Percentiles rank a stretch among this genome's conserved stretches.
Evolutionary conservation across 2,329 filamentous ascomycete genomes (phyloP).

Genomic region (Apiospora saccharicola): DNA sequence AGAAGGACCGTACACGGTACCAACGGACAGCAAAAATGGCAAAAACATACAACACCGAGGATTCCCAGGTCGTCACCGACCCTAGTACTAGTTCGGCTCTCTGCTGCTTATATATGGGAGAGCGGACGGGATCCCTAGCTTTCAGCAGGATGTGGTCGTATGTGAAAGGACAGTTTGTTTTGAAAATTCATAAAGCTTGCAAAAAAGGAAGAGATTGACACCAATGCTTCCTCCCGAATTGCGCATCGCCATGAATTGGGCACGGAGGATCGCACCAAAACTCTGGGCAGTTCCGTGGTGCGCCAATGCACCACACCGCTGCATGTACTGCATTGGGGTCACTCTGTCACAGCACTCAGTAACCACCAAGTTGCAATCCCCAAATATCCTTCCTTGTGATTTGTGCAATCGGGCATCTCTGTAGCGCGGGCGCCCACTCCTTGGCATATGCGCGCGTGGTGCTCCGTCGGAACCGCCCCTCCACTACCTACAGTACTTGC

Average conservation of each 20-base stretch:
- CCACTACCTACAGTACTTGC: too few species aligned
- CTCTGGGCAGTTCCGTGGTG: background rate
- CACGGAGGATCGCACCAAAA: background rate
- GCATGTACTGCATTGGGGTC: background rate
- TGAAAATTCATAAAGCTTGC: background rate
- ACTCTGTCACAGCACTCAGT: too few species aligned
- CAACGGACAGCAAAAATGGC: background rate
- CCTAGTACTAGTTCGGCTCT: background rate
- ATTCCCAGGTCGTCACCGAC: background rate
- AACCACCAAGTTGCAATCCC: background rate
- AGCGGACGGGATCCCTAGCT: background rate
- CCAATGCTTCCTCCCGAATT: background rate
- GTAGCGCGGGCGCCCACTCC: background rate
- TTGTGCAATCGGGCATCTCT: background rate
- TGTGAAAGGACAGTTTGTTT: background rate
- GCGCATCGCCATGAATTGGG: background rate
- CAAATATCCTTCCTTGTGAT: background rate
- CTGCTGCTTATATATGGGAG: too few species aligned
- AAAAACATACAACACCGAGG: background rate
- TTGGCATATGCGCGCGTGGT: background rate
- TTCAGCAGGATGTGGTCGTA: constrained; percentile 1
- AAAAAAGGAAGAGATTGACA: too few species aligned
- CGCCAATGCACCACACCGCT: background rate
- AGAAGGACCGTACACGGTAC: too few species aligned
- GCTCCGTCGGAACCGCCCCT: background rate